Conservation (phyloP, 352 stramenopile genomes). For the Globisporangium alternatum region DNA sequence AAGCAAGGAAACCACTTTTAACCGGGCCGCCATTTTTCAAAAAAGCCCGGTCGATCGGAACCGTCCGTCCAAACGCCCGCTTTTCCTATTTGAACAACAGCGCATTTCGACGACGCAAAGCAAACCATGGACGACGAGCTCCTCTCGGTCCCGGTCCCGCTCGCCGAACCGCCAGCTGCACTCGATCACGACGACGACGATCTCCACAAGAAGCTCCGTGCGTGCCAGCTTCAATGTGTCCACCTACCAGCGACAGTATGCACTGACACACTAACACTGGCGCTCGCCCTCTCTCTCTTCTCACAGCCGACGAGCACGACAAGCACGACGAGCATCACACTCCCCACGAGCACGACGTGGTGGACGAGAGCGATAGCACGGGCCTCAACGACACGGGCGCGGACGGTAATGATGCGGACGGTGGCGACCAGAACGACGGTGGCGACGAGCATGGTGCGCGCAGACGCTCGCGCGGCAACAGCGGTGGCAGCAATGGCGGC, state of each 20-base stretch:
- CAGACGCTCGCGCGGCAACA: not conserved
- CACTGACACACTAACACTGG: not conserved
- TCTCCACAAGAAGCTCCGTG: slow-evolving; percentile 13
- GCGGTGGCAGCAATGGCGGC: not conserved
- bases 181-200: slow-evolving; percentile 15
- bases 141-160: slow-evolving; percentile 18
- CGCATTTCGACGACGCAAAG: not conserved
- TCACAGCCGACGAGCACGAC: slow-evolving; percentile 5
- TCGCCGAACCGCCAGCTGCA: slow-evolving; percentile 18
- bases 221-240: not conserved
- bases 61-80: too few species aligned
- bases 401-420: slow-evolving; percentile 5
- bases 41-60: not conserved
- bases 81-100: too few species aligned
- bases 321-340: slow-evolving; percentile 1
- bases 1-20: too few species aligned
- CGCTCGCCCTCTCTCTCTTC: not conserved
- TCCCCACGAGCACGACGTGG: not conserved
- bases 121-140: slow-evolving; percentile 23
- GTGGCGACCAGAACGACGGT: not conserved
- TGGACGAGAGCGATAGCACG: slow-evolving; percentile 4
- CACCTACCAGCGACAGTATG: not conserved
- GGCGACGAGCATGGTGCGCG: not conserved
- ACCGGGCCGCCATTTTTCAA: too few species aligned
- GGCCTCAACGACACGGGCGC: slow-evolving; percentile 1